phyloP scores from a whole-genome alignment of 2,329 filamentous ascomycete genomes.

The Phoma sp. region DNA sequence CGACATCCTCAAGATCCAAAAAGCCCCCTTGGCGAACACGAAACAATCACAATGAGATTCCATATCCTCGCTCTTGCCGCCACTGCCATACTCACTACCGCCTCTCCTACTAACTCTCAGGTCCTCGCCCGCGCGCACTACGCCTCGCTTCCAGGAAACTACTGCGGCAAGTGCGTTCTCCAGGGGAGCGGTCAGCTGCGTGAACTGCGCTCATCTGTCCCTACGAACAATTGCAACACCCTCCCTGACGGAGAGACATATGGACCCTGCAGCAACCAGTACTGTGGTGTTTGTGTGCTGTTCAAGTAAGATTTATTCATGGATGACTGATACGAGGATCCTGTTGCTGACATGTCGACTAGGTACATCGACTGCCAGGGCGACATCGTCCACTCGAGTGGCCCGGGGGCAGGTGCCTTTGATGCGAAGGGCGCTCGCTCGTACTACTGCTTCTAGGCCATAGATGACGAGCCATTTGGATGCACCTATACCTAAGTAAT shows the following conservation, averaged over 20 bases:
- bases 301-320: not conserved
- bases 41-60: not conserved
- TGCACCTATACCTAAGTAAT: too few relatives aligned
- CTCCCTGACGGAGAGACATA: not conserved
- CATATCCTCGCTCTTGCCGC: not conserved
- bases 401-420: not conserved
- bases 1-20: too few relatives aligned
- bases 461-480: too few relatives aligned
- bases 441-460: constrained; percentile 6
- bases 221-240: constrained; percentile 2
- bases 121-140: not conserved
- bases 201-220: constrained; percentile 5
- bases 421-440: constrained; percentile 6
- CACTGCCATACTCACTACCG: not conserved
- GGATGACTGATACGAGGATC: too few relatives aligned
- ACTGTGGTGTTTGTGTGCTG: constrained; percentile 12
- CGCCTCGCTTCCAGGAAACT: not conserved
- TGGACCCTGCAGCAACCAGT: constrained; percentile 1
- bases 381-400: not conserved
- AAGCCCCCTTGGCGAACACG: too few relatives aligned
- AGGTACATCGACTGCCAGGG: constrained; percentile 11
- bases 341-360: not conserved
- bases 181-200: not conserved
- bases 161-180: constrained; percentile 1
- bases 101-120: not conserved